These are phyloP conservation scores for Parathielavia appendiculata DNA, from an alignment of 495 filamentous ascomycete genomes.

Conservation along the genomic window DNA sequence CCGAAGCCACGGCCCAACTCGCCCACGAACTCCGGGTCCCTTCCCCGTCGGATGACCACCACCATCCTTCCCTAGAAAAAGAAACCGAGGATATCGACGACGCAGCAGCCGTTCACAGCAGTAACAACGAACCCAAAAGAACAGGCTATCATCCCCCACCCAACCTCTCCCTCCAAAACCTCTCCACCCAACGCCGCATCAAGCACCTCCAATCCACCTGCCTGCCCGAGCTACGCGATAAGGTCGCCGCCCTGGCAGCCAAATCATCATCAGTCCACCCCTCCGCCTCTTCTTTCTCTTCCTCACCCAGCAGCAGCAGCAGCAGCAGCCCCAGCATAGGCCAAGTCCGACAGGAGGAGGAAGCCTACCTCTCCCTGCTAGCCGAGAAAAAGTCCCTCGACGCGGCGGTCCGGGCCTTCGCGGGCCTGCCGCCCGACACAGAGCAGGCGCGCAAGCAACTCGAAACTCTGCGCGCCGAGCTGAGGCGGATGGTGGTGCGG, in stretches of 20 bases:
- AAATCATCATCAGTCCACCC: not conserved
- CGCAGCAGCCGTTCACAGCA: not conserved
- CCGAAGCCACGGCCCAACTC: constrained; percentile 2
- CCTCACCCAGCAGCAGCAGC: constrained; percentile 27
- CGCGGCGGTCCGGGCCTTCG: constrained; percentile 53
- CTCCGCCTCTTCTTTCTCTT: not conserved
- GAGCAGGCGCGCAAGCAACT: constrained; percentile 61
- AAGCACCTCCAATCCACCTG: constrained; percentile 51
- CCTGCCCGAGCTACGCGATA: constrained; percentile 50
- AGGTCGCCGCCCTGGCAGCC: constrained; percentile 32
- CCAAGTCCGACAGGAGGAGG: constrained; percentile 49
- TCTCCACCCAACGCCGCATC: constrained; percentile 57
- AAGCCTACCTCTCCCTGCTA: constrained; percentile 47
- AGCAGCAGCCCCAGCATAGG: constrained; percentile 30
- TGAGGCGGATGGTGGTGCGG: constrained; percentile 50
- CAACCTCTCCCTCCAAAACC: constrained; percentile 53
- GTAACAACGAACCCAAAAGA: constrained; percentile 9
- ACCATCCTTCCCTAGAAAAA: not conserved
- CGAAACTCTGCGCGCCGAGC: constrained; percentile 56
- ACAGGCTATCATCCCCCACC: constrained; percentile 46
- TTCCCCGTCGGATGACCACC: not conserved
- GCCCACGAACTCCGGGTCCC: constrained; percentile 8
- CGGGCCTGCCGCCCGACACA: constrained; percentile 64
- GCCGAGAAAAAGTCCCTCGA: constrained; percentile 53
- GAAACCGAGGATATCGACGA: not conserved